phyloP scores from a whole-genome alignment of 306 rosid species.

The Acmispon strigosus region DNA sequence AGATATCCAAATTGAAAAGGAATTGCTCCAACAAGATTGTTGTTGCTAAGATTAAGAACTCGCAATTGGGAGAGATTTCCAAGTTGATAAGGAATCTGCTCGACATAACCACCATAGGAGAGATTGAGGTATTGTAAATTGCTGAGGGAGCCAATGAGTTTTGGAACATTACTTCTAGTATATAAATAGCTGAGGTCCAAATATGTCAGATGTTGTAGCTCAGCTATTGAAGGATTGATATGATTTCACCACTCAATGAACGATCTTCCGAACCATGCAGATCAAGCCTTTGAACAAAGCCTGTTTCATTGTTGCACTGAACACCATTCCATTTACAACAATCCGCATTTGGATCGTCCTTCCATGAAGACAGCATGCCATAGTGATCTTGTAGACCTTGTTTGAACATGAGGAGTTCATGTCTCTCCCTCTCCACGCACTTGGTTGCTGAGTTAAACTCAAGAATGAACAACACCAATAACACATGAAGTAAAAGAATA shows the following conservation, averaged over 20 bases:
- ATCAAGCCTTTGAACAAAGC: background rate
- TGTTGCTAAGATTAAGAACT: too few relatives aligned
- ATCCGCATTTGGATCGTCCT: background rate
- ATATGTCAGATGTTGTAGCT: background rate
- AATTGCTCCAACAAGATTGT: too few relatives aligned
- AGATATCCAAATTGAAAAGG: too few relatives aligned
- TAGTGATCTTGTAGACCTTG: background rate
- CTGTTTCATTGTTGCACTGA: conserved; percentile 3
- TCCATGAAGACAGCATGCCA: background rate
- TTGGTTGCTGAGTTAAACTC: background rate
- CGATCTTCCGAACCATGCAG: background rate
- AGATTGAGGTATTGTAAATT: background rate
- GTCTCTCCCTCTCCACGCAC: background rate
- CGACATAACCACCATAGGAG: background rate
- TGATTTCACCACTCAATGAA: too few relatives aligned
- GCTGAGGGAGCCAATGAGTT: background rate
- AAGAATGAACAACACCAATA: background rate
- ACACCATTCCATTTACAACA: background rate
- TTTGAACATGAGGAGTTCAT: background rate
- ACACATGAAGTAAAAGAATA: background rate
- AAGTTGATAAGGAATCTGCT: background rate
- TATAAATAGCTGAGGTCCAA: background rate
- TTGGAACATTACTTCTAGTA: background rate
- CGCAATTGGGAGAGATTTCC: background rate
- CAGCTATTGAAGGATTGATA: background rate